phyloP scores from a whole-genome alignment of 192 early-diverging fungal species.

The Linnemannia hyalina region DNA sequence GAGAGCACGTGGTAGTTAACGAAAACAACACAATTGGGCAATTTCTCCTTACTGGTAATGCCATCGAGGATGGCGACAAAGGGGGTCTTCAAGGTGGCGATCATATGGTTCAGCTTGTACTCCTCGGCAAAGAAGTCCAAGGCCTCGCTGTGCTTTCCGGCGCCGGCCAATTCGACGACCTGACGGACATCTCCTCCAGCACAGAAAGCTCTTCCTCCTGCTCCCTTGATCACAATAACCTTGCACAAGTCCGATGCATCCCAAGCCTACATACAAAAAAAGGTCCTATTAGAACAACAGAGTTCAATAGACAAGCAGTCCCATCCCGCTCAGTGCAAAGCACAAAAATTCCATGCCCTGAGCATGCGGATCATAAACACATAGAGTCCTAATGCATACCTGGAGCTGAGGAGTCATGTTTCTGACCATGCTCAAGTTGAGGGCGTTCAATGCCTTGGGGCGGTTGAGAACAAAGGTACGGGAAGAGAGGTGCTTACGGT shows the following conservation, averaged over 20 bases:
- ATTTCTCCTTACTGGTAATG: constrained; percentile 73
- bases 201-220: constrained; percentile 86
- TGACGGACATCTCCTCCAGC: constrained; percentile 87
- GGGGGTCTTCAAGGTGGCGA: constrained; percentile 90
- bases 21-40: constrained; percentile 1
- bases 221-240: constrained; percentile 86
- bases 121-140: constrained; percentile 92
- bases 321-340: neutral
- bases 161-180: constrained; percentile 63
- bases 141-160: constrained; percentile 58
- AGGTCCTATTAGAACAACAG: neutral
- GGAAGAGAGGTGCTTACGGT: constrained; percentile 63
- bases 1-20: neutral
- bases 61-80: constrained; percentile 91
- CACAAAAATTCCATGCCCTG: neutral
- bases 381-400: constrained; percentile 51
- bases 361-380: too few species aligned
- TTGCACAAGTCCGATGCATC: constrained; percentile 89
- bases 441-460: constrained; percentile 86
- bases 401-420: constrained; percentile 84
- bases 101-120: constrained; percentile 92
- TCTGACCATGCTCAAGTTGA: constrained; percentile 88
- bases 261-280: constrained; percentile 74
- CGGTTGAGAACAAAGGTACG: constrained; percentile 83
- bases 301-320: neutral